These are phyloP conservation scores for Daldinia sp. DNA, from an alignment of 2,329 filamentous ascomycete genomes.

Conservation along the genomic window DNA sequence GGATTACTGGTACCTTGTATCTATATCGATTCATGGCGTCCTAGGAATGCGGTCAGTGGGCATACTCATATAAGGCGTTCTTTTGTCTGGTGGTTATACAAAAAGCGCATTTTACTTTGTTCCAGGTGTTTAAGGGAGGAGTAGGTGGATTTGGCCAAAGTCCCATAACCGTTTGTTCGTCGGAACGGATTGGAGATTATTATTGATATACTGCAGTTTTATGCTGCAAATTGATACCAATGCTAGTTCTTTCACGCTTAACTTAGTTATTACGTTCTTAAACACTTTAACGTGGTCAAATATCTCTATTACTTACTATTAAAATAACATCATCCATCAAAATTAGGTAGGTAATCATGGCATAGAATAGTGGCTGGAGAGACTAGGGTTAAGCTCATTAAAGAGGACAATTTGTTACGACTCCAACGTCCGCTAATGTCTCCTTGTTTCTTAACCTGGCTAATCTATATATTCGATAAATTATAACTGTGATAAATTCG, in stretches of 20 bases:
- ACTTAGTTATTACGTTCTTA: too few relatives aligned
- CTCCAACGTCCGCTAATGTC: too few relatives aligned
- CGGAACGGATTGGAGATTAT: conserved; percentile 8
- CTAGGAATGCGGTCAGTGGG: conserved; percentile 9
- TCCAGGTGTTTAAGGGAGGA: neutral
- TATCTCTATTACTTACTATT: neutral
- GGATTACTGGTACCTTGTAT: conserved; percentile 25
- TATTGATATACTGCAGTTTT: conserved; percentile 14
- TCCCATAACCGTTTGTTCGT: conserved; percentile 8
- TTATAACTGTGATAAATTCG: too few relatives aligned
- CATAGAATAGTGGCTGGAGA: too few relatives aligned
- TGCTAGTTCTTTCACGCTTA: neutral
- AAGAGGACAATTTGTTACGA: too few relatives aligned
- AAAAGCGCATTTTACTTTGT: conserved; percentile 9
- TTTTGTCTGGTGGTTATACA: conserved; percentile 17
- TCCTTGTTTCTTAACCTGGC: too few relatives aligned
- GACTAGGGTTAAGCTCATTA: too few relatives aligned
- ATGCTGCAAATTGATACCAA: neutral
- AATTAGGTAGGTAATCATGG: too few relatives aligned
- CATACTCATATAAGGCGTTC: conserved; percentile 24
- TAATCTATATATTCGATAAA: too few relatives aligned
- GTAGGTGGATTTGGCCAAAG: conserved; percentile 6
- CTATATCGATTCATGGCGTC: conserved; percentile 23
- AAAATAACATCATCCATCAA: too few relatives aligned
- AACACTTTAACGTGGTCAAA: neutral